Percentiles rank a stretch among this genome's conserved stretches.
Conservation (phyloP, 768 basidiomycete genomes). For the Plicaturopsis crispa region DNA sequence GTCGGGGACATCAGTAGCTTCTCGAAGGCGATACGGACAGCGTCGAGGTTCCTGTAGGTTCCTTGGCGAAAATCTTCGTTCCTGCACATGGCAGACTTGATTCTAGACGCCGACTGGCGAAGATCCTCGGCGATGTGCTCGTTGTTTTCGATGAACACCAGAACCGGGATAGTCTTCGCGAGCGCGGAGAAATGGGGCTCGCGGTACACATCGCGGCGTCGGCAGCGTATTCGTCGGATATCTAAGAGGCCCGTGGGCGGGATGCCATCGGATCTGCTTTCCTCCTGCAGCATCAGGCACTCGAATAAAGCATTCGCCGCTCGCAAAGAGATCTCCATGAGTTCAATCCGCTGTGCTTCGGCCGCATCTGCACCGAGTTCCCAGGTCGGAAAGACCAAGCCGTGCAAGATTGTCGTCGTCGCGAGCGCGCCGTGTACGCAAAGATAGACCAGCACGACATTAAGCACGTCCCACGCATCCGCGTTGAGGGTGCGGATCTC, state of each 20-base stretch:
- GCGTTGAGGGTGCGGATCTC: conserved; percentile 51
- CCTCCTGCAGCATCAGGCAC: conserved; percentile 48
- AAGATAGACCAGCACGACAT: conserved; percentile 54
- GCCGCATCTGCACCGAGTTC: conserved; percentile 38
- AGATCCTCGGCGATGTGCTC: conserved; percentile 39
- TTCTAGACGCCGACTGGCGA: conserved; percentile 36
- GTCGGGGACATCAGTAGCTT: conserved; percentile 42
- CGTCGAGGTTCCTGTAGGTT: conserved; percentile 67
- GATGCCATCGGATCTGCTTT: conserved; percentile 25
- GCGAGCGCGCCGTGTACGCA: conserved; percentile 60
- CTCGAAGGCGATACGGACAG: conserved; percentile 64
- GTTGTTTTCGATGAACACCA: conserved; percentile 68
- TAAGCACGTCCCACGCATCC: conserved; percentile 64
- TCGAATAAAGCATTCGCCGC: conserved; percentile 60
- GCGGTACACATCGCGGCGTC: conserved; percentile 59
- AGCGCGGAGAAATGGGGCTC: conserved; percentile 60
- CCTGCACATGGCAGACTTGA: conserved; percentile 55
- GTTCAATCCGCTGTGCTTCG: conserved; percentile 26
- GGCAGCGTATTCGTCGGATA: conserved; percentile 61
- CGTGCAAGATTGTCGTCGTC: conserved; percentile 64
- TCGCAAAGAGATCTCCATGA: conserved; percentile 44
- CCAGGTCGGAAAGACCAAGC: conserved; percentile 80
- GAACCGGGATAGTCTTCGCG: conserved; percentile 54
- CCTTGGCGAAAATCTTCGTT: conserved; percentile 66
- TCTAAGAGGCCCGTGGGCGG: conserved; percentile 41